Base-by-base conservation (phyloP, 106 monocot genomes). In the Platanthera zijinensis region DNA sequence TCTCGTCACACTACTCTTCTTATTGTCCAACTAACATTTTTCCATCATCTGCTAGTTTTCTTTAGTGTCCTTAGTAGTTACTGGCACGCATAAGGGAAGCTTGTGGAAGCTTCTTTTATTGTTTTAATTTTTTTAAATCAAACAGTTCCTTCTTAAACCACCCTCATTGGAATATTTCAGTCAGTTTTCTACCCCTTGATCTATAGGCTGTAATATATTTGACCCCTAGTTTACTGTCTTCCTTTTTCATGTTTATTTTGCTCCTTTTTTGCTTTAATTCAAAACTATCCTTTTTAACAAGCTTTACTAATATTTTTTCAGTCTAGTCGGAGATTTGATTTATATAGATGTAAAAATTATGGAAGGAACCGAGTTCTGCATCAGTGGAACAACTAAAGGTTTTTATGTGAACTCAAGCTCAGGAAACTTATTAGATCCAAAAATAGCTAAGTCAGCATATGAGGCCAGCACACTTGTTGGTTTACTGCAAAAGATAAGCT, bases 321-420 rank as follows among this genome's bases (percentile, higher is more conserved):
- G 99, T 85, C 73, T 99, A 57, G 84, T 77, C 45, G 99, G 99
- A 17, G 99, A 99, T 78, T 80, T 99, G 78, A 92, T 99, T 78
- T 99, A 99, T 81, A 74, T 99, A n/a, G 99, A 99, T 74, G 84
- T 88, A 50, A 83, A 76, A 48, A 94, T 90, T n/a, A 72, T 94
- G 71, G 99, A 99, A 88, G 94, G 94, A 61, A 94, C 74, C 48
- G 88, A 85, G 30, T 92, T 80, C 77, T 99, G 99, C 82, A 88
- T 99, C 52, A 99, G 94, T 19, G 99, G 99, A 77, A 94, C 82
- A 73, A 92, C 94, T 9, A 94, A 87, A 78, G 80, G 79, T 52
- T 99, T 99, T 83, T 92, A 85, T 85, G 94, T 94, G 15, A 99
- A 99, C 77, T 88, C 89, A 61, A 99, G 92, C 72, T 77, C 75